Conservation (phyloP, 768 basidiomycete species). For the Leucocoprinus birnbaumii region DNA sequence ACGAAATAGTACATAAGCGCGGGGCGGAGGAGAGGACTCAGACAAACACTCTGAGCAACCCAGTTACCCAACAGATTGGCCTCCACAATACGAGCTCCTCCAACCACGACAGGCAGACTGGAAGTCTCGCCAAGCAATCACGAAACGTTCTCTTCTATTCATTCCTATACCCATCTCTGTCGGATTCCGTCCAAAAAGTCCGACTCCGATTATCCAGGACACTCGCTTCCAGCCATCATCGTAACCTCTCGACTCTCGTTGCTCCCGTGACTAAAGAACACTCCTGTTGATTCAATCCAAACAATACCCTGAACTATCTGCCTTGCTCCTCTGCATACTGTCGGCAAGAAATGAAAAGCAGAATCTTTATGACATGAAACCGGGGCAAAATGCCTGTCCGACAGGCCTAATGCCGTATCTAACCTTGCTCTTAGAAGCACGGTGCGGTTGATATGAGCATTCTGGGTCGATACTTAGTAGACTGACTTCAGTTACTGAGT, state of each 20-base stretch:
- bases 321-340: too few species aligned
- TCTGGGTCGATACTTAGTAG: neutral
- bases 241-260: neutral
- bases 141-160: neutral
- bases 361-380: too few species aligned
- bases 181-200: neutral
- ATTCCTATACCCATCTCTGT: conserved; percentile 2
- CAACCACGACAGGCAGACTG: neutral
- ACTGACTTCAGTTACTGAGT: neutral
- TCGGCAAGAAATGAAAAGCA: too few species aligned
- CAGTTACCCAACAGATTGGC: neutral
- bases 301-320: too few species aligned
- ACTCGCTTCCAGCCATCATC: neutral
- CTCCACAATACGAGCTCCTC: neutral
- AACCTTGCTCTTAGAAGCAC: neutral
- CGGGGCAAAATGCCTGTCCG: neutral
- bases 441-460: neutral
- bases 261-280: neutral
- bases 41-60: neutral
- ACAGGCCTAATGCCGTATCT: neutral
- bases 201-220: conserved; percentile 8
- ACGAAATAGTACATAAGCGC: neutral
- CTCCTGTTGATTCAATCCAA: too few species aligned
- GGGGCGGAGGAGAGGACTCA: neutral
- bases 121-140: neutral